phyloP scores from a whole-genome alignment of 768 basidiomycete genomes.

The Candolleomyces aberdarensis region DNA sequence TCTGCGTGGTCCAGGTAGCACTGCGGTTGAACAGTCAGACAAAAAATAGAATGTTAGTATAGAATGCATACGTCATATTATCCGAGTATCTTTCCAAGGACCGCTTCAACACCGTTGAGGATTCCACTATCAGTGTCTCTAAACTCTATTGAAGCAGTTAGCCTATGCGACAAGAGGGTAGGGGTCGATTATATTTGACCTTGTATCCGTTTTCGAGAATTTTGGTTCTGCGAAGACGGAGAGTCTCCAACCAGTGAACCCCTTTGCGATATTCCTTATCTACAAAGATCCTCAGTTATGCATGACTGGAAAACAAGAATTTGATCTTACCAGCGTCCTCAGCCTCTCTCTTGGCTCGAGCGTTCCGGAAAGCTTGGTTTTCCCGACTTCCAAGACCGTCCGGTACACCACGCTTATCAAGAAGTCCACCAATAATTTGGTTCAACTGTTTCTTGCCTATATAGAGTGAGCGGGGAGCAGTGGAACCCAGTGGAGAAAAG shows the following conservation, averaged over 20 bases:
- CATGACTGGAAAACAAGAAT: conserved; percentile 1
- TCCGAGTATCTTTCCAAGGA: conserved; percentile 75
- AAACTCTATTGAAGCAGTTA: conserved; percentile 54
- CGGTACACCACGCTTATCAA: conserved; percentile 74
- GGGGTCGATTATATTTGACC: conserved; percentile 31
- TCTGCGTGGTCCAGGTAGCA: conserved; percentile 74
- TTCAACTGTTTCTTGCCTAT: conserved; percentile 84
- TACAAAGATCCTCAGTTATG: conserved; percentile 22
- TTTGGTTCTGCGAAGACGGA: conserved; percentile 78
- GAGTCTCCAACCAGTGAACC: conserved; percentile 90
- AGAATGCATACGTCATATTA: conserved; percentile 61
- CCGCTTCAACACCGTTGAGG: conserved; percentile 57
- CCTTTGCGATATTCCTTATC: conserved; percentile 90
- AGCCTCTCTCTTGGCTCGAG: conserved; percentile 83
- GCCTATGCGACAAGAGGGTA: neutral
- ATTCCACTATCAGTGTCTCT: conserved; percentile 75
- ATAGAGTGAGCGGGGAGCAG: conserved; percentile 1
- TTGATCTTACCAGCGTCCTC: conserved; percentile 75
- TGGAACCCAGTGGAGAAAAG: neutral
- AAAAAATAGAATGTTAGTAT: neutral
- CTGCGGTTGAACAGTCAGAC: conserved; percentile 31
- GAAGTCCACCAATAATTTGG: conserved; percentile 72
- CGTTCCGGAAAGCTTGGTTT: conserved; percentile 66
- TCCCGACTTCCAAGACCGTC: conserved; percentile 59
- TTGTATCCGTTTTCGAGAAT: conserved; percentile 80